Conservation (phyloP, 2,329 filamentous ascomycete species). For the Aspergillus floridensis region DNA sequence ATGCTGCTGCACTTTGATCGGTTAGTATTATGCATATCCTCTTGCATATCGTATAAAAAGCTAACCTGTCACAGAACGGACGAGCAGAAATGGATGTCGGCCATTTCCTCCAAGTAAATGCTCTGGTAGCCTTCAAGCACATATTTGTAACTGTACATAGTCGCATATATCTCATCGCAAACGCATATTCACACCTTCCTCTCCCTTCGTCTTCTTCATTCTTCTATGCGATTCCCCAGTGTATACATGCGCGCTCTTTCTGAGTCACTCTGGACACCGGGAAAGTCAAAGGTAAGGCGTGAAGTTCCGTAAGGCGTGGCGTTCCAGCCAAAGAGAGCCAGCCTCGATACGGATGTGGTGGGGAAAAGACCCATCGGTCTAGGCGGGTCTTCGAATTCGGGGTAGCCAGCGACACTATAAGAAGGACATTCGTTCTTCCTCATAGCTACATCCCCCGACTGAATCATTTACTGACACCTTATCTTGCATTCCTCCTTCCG, state of each 20-base stretch:
- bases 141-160: constrained; percentile 18
- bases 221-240: background rate
- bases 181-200: background rate
- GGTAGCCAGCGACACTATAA: background rate
- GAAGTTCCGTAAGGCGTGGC: constrained; percentile 2
- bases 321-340: background rate
- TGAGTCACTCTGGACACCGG: background rate
- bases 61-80: constrained; percentile 55
- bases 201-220: background rate
- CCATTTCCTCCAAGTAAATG: constrained; percentile 57
- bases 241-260: background rate
- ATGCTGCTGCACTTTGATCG: constrained; percentile 66
- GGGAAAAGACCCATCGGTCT: background rate
- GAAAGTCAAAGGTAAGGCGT: background rate
- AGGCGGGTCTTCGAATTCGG: background rate
- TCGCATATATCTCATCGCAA: constrained; percentile 11
- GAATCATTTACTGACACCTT: background rate
- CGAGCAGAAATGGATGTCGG: constrained; percentile 82
- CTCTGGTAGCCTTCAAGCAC: background rate
- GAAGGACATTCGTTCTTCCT: background rate
- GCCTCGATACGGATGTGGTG: background rate
- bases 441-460: background rate
- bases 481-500: background rate
- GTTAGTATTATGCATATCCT: constrained; percentile 38
- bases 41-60: constrained; percentile 5